Evolutionary conservation across 2,329 filamentous ascomycete species (phyloP).

Genomic region (Furcasterigmium furcatum): DNA sequence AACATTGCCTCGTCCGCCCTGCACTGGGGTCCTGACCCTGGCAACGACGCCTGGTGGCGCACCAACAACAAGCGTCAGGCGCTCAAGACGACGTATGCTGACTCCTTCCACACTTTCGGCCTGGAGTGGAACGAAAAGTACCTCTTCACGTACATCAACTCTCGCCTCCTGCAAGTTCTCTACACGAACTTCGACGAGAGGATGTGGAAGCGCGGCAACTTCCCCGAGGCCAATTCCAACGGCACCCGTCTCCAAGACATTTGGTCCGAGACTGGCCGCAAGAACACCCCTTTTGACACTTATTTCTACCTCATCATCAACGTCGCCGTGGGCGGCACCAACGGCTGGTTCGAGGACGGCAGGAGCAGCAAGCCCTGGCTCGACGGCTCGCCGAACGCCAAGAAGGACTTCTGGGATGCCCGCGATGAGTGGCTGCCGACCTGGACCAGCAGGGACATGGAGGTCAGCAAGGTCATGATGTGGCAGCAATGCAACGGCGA

Average conservation of each 20-base stretch:
- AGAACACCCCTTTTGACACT: conserved; percentile 71
- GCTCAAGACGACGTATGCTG: conserved; percentile 70
- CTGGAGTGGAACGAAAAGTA: conserved; percentile 88
- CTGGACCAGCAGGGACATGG: conserved; percentile 66
- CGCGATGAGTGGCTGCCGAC: conserved; percentile 65
- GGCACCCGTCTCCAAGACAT: conserved; percentile 61
- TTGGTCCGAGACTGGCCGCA: conserved; percentile 59
- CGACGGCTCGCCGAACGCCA: conserved; percentile 62
- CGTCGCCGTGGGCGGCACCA: conserved; percentile 72
- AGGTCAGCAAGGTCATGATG: conserved; percentile 68
- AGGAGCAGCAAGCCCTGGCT: conserved; percentile 75
- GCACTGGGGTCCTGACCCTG: conserved; percentile 74
- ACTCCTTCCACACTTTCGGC: conserved; percentile 72
- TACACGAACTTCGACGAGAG: conserved; percentile 71
- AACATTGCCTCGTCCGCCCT: conserved; percentile 76
- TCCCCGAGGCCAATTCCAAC: conserved; percentile 61
- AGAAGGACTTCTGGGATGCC: conserved; percentile 74
- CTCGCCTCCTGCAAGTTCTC: conserved; percentile 73
- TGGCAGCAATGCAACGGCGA: conserved; percentile 65
- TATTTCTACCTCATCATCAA: conserved; percentile 75
- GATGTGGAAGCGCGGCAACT: conserved; percentile 67
- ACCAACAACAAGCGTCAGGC: conserved; percentile 76
- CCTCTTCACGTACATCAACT: conserved; percentile 83
- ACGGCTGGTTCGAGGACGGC: conserved; percentile 81
- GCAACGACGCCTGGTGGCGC: conserved; percentile 77